phyloP scores from a whole-genome alignment of 441 rosid species.

The Populus hybrid region DNA sequence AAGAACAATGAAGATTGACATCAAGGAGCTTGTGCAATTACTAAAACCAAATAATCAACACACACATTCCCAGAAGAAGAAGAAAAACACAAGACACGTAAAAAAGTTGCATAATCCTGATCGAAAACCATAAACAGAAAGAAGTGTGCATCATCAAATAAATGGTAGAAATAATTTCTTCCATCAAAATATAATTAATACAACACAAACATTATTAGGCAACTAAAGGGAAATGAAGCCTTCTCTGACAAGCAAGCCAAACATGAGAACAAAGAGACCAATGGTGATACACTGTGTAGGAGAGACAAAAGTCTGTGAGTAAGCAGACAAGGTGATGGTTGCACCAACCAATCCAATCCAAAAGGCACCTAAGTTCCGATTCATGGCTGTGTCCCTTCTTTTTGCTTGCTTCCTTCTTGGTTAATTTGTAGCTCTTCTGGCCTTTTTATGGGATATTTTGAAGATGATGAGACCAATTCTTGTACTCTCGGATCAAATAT shows the following conservation, averaged over 20 bases:
- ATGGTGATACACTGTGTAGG: slow-evolving; percentile 53
- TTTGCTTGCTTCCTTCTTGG: slow-evolving; percentile 20
- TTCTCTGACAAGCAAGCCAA: slow-evolving; percentile 70
- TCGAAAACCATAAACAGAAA: no score
- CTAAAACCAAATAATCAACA: not conserved
- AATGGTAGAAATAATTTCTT: no score
- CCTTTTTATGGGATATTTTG: not conserved
- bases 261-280: slow-evolving; percentile 64
- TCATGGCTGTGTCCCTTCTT: slow-evolving; percentile 36
- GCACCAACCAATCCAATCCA: slow-evolving; percentile 77
- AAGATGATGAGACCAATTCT: not conserved
- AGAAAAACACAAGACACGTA: no score
- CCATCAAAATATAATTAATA: not conserved
- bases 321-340: slow-evolving; percentile 68
- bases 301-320: slow-evolving; percentile 55
- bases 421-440: not conserved
- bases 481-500: not conserved
- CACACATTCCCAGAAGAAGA: no score
- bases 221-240: slow-evolving; percentile 54
- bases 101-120: no score
- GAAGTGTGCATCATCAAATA: no score
- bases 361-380: slow-evolving; percentile 46
- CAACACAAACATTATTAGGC: not conserved
- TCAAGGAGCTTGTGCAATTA: not conserved
- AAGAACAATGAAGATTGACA: not conserved